Evolutionary conservation across 73 alveolate species (phyloP).

Genomic region (Paraurostyla sp.): DNA sequence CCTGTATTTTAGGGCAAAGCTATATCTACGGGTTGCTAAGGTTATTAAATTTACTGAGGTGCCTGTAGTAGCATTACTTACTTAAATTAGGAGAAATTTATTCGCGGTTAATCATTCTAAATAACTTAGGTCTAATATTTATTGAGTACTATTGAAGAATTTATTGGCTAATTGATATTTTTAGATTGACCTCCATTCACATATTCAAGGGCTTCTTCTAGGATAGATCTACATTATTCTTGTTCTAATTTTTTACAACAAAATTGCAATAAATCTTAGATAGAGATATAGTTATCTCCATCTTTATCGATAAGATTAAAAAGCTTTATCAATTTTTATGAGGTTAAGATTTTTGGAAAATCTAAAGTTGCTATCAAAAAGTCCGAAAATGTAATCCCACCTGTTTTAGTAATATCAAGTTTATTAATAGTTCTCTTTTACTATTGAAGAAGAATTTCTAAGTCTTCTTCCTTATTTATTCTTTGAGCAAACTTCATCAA

Average conservation of each 20-base stretch:
- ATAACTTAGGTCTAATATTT: too few relatives aligned
- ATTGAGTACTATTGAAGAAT: too few relatives aligned
- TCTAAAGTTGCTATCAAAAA: slow-evolving; percentile 5
- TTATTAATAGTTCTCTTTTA: background rate
- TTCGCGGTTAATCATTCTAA: background rate
- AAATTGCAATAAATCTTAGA: background rate
- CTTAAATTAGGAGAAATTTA: slow-evolving; percentile 5
- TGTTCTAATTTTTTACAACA: background rate
- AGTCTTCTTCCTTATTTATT: slow-evolving; percentile 37
- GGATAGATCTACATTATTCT: background rate
- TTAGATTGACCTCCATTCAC: background rate
- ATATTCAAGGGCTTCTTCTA: slow-evolving; percentile 6
- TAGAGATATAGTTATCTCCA: slow-evolving; percentile 10
- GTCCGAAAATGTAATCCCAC: slow-evolving; percentile 10
- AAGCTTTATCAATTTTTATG: slow-evolving; percentile 1
- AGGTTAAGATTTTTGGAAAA: background rate
- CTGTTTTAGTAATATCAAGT: background rate
- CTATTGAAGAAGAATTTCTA: background rate
- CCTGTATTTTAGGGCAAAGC: background rate
- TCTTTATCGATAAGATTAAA: slow-evolving; percentile 27
- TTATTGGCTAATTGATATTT: too few relatives aligned
- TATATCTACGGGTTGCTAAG: too few relatives aligned
- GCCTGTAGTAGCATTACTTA: background rate
- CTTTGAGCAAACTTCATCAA: slow-evolving; percentile 26
- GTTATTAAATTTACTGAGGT: background rate